A percentile compares a stretch with the other conserved stretches of the same genome.
Evolutionary conservation across 2,329 filamentous ascomycete species (phyloP).

Genomic region (Raffaelea arxii): DNA sequence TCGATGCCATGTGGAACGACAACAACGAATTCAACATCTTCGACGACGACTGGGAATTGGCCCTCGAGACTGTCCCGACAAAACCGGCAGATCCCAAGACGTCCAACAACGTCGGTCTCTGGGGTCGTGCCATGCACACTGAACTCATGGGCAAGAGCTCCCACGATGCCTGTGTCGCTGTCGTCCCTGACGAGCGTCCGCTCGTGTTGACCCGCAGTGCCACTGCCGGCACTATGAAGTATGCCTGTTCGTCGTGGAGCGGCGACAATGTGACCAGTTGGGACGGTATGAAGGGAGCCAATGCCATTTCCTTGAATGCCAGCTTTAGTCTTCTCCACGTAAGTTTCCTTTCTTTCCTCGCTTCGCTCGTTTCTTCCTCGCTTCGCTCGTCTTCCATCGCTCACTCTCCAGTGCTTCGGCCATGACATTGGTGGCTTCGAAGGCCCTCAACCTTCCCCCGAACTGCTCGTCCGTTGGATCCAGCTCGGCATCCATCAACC

Average conservation of each 20-base stretch:
- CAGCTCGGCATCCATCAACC: conserved; percentile 61
- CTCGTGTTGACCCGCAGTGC: conserved; percentile 63
- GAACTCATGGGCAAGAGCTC: conserved; percentile 64
- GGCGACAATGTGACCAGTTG: conserved; percentile 68
- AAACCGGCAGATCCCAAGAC: conserved; percentile 20
- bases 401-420: conserved; percentile 44
- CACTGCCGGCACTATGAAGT: conserved; percentile 59
- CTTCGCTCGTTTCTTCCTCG: background rate
- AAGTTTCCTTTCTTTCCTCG: background rate
- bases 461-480: conserved; percentile 63
- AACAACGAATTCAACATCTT: conserved; percentile 67
- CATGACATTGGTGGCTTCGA: conserved; percentile 71
- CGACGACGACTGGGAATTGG: conserved; percentile 55
- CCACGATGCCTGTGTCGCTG: conserved; percentile 53
- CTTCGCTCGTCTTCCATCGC: background rate
- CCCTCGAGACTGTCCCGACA: conserved; percentile 36
- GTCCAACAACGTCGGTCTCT: conserved; percentile 47
- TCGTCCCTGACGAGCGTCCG: conserved; percentile 48
- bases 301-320: conserved; percentile 57
- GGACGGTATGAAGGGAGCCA: conserved; percentile 63
- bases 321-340: conserved; percentile 58
- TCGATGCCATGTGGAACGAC: conserved; percentile 71
- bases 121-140: conserved; percentile 60
- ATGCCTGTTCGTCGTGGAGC: conserved; percentile 63
- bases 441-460: conserved; percentile 60